These are phyloP conservation scores for Mortierella hygrophila DNA, from an alignment of 192 early-diverging fungal genomes.

Conservation along the genomic window DNA sequence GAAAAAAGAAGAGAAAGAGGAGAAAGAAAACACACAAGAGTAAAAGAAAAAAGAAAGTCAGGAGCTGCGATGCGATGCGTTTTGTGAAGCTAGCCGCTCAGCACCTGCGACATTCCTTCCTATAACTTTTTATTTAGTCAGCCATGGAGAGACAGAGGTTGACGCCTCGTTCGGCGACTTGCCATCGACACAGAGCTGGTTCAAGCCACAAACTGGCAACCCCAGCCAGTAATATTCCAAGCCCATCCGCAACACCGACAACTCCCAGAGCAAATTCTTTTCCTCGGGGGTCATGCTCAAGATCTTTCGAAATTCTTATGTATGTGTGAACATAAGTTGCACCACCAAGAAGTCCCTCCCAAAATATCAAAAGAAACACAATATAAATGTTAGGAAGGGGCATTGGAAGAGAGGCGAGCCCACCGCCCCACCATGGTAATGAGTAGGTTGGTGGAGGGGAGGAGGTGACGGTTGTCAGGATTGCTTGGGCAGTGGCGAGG, in stretches of 20 bases:
- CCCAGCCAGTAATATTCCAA: constrained; percentile 55
- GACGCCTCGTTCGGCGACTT: constrained; percentile 38
- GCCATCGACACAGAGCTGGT: constrained; percentile 46
- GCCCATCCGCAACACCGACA: constrained; percentile 57
- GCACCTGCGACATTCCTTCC: too few species aligned
- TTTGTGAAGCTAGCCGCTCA: neutral
- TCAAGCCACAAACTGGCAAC: constrained; percentile 56
- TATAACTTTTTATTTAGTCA: constrained; percentile 2
- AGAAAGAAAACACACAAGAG: neutral
- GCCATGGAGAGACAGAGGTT: constrained; percentile 44
- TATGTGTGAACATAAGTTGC: constrained; percentile 61
- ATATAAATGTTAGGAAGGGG: constrained; percentile 54
- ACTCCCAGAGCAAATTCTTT: constrained; percentile 60
- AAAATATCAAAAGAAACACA: constrained; percentile 55
- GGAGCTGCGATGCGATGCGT: neutral
- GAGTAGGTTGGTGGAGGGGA: neutral
- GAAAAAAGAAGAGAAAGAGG: neutral
- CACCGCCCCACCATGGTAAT: neutral
- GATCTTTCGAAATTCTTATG: constrained; percentile 40
- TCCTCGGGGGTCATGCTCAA: constrained; percentile 47
- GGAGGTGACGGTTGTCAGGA: constrained; percentile 16
- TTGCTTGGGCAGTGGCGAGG: constrained; percentile 40
- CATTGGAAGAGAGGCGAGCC: neutral
- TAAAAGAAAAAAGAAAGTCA: neutral
- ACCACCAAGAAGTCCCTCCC: constrained; percentile 60